Conservation (phyloP, 768 basidiomycete genomes). For the Suillus subalutaceus region DNA sequence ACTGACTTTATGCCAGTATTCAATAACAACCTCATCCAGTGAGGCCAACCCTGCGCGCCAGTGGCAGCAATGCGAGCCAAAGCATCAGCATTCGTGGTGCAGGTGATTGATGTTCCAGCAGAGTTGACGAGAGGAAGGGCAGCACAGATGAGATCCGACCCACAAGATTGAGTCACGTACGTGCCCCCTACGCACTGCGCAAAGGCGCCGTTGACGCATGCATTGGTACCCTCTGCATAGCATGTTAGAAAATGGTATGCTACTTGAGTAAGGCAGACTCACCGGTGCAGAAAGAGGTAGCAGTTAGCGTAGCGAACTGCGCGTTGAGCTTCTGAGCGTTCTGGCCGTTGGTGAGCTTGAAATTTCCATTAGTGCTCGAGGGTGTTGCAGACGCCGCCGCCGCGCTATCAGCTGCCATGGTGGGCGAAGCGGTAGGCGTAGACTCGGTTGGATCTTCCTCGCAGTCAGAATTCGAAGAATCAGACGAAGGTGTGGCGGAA, state of each 20-base stretch:
- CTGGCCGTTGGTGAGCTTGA: constrained; percentile 43
- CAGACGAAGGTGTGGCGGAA: constrained; percentile 4
- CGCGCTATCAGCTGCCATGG: constrained; percentile 1
- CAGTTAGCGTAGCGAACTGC: constrained; percentile 51
- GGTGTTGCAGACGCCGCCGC: constrained; percentile 13
- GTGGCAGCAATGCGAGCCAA: constrained; percentile 42
- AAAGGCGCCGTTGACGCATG: constrained; percentile 53
- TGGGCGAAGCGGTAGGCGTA: not conserved
- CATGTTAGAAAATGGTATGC: constrained; percentile 20
- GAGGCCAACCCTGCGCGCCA: constrained; percentile 48
- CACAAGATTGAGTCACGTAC: constrained; percentile 37
- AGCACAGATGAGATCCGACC: constrained; percentile 38
- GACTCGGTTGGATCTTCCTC: constrained; percentile 3
- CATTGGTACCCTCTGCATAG: constrained; percentile 38
- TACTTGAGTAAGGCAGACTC: not conserved
- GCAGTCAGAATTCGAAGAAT: constrained; percentile 12
- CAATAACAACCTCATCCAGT: constrained; percentile 32
- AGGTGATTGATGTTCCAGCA: constrained; percentile 54
- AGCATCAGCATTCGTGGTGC: constrained; percentile 51
- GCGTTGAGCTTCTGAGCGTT: constrained; percentile 54
- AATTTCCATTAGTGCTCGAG: constrained; percentile 11
- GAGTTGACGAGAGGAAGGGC: constrained; percentile 60
- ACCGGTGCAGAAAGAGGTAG: constrained; percentile 48
- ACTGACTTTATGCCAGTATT: not conserved
- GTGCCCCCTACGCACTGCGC: constrained; percentile 56